A percentile compares a stretch with the other conserved stretches of the same genome.
Evolutionary conservation across 169 alveolate genomes (phyloP).

Genomic region (Cryptosporidium sp.): DNA sequence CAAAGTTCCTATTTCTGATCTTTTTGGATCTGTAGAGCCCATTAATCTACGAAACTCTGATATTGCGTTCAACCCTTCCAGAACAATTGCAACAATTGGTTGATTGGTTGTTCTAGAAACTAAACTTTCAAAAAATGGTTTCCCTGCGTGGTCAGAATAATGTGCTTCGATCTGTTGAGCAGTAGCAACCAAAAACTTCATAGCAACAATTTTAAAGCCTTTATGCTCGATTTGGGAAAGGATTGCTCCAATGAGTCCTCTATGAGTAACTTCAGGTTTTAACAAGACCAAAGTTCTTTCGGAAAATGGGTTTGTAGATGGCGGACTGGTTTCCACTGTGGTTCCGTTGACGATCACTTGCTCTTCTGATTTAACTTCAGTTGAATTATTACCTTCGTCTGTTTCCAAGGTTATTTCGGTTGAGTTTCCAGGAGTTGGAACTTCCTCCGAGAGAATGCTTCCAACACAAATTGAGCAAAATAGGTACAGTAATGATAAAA

Average conservation of each 20-base stretch:
- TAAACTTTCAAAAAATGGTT: constrained; percentile 31
- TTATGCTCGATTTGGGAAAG: constrained; percentile 35
- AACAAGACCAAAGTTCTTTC: constrained; percentile 50
- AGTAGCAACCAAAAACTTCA: constrained; percentile 63
- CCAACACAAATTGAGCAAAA: constrained; percentile 2
- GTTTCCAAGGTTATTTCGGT: neutral
- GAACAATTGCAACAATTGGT: constrained; percentile 62
- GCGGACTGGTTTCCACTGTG: neutral
- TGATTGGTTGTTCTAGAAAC: constrained; percentile 52
- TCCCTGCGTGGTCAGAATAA: constrained; percentile 52
- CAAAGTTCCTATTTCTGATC: constrained; percentile 40
- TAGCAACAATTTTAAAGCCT: constrained; percentile 64
- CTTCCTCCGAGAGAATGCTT: neutral
- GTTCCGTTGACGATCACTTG: neutral
- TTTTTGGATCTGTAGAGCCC: constrained; percentile 68
- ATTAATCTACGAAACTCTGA: constrained; percentile 71
- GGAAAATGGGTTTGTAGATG: constrained; percentile 27
- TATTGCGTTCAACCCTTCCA: constrained; percentile 45
- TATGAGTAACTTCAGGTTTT: constrained; percentile 63
- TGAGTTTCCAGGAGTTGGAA: neutral
- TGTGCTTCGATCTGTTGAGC: constrained; percentile 52
- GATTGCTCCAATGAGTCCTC: constrained; percentile 59
- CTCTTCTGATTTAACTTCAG: neutral
- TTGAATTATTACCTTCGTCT: neutral
- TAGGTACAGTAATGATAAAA: neutral